Evolutionary conservation across 441 rosid genomes (phyloP).

Genomic region (Capsella rubella): DNA sequence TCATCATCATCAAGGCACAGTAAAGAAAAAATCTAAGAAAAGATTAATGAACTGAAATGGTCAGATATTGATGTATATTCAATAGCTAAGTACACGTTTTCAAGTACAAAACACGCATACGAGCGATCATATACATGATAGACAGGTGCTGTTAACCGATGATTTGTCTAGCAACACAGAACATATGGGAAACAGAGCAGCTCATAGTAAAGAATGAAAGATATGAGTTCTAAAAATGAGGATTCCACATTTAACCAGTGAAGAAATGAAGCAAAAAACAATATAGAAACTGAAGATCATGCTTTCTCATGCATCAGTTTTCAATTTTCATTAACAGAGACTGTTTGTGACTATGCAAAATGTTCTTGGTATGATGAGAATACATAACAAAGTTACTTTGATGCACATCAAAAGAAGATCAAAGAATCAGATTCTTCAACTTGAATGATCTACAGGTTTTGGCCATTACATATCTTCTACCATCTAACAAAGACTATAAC

Average conservation of each 20-base stretch:
- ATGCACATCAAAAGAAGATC: neutral
- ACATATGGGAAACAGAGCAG: neutral
- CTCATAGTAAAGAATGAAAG: neutral
- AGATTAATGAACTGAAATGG: neutral
- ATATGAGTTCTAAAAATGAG: neutral
- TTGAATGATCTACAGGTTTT: neutral
- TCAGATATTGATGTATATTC: neutral
- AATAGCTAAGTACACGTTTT: neutral
- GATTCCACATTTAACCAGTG: neutral
- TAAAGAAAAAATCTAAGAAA: neutral
- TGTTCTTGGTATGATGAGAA: neutral
- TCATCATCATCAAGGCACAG: constrained; percentile 2
- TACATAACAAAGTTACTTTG: neutral
- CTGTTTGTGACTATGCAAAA: neutral
- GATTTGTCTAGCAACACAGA: neutral
- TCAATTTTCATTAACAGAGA: neutral
- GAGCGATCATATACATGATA: neutral
- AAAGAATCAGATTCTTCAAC: constrained; percentile 1
- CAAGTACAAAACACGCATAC: neutral
- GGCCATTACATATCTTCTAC: neutral
- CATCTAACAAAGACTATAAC: neutral
- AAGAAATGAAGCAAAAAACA: neutral
- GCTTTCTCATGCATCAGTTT: neutral
- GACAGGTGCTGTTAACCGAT: neutral
- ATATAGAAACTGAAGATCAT: neutral